Evolutionary conservation across 441 rosid genomes (phyloP), one percentile per base, ranked within the genome.

Genomic region (Eutrema salsugineum): DNA sequence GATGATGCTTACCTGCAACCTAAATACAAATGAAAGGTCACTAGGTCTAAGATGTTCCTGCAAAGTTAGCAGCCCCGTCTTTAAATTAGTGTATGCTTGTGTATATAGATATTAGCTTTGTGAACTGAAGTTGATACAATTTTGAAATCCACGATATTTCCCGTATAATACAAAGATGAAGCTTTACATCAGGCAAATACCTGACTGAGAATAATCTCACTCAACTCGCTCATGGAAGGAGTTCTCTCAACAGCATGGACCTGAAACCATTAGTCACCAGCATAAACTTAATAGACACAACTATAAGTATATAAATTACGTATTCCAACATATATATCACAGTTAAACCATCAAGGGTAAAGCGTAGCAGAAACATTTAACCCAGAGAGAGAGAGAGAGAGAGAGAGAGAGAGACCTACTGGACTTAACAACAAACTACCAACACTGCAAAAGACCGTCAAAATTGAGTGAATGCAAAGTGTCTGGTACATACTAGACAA

Each of bases 221-320:
- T 94, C 79, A 94, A 78, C 85, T 90, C 98, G 15, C 99, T 94
- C 99, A 92, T 89, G 57, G 98, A 92, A 77, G 98, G 98, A 70
- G 99, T 92, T 83, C 78, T 86, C 84, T 92, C 98, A 68, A 94
- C 93, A 62, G 92, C 96, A 76, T 75, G 83, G 75, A 94, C 97
- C 99, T 94, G 84, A 81, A 79, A 78, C 63, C 79, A 74, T 28
- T 8, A 66, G 14, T 11, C 17, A 54, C 24, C 54, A 61, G 17
- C 22, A 53, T 22, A 5, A 17, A 70, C 57, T 15, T 19, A 12
- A 70, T 12, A 38, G 24, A 61, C 19, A 65, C 55, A 32, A 22
- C 19, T 39, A 33, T 9, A 38, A 43, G 7, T 6, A 19, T 42
- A 51, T 4, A 11, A 50, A 63, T 4, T 32, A 63, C 8, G 16